Base-by-base conservation (phyloP, 352 stramenopile species). In the Phytophthora constricta region DNA sequence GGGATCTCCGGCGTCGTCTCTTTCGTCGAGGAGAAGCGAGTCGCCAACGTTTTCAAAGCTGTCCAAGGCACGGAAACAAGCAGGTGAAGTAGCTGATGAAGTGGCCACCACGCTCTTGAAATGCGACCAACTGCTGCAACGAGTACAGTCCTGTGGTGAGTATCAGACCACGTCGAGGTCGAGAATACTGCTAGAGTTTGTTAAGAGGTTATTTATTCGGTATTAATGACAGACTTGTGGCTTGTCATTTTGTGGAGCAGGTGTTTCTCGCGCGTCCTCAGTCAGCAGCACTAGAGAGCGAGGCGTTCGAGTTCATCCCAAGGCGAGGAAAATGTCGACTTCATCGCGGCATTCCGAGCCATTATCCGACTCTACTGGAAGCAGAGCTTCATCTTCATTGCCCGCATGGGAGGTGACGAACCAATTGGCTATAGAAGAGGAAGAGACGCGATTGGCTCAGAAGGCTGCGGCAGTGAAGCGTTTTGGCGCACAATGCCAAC, bases 61-160 rank as follows among this genome's bases (percentile, higher is more conserved):
- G 20, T 67, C 43, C 19, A 63, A 74, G 16, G 62, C 61, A 9
- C 62, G 76, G 17, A 68, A 78, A 56, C 54, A 79, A 27, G 75
- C 76, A 1, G 79, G 70, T 7, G 62, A 85, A 37, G 75, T 89
- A 1, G 77, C 70, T 0, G 74, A 88, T 14, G 79, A 90, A 62
- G 72, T 91, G 14, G 83, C 87, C 43, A 77, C 58, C 43, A 80
- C 81, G 37, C 56, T 91, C 4, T 47, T 62, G 11, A 83, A 81
- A 27, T 91, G 80, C 41, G 77, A 90, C 19, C 70, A 74, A 20
- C 76, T 91, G 11, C 52, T 91, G 47, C 68, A 73, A 23, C 69
- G 70, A 4, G 73, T 63, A 25, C 67, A 74, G 20, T 59, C 56
- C 46, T 60, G 58, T 50, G 48, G 72, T 80, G 66, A 58, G 61